Evolutionary conservation across 805 yeast genomes (phyloP), one percentile per base, ranked within the genome.

Genomic region (Cyberlindnera maclurae): DNA sequence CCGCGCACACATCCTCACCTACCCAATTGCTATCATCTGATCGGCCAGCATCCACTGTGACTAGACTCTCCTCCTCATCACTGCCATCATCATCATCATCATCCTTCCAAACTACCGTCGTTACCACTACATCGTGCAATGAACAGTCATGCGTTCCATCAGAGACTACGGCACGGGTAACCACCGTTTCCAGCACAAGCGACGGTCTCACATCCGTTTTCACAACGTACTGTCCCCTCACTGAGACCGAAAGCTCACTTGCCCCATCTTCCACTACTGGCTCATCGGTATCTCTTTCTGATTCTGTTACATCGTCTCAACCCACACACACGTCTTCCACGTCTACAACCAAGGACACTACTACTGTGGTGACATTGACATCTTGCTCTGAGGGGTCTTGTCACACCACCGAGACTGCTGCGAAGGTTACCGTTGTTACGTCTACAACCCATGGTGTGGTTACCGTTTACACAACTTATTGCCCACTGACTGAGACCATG

Each of bases 391-490:
- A 49, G 28, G 43, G 57, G 32, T 35, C 38, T 15, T 61, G 65
- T 37, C 43, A 55, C 28, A 56, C 61, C 12, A 37, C 45, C 5
- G 42, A 43, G 31, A 34, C 59, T 8, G 45, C 53, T 17, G 55
- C 60, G 15, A 32, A 41, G 5, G 38, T 57, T 12, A 56, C 64
- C 24, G 57, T 65, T 33, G 57, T 59, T 33, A 57, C 58, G 33
- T 49, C 49, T 40, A 64, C 70, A 24, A 46, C 54, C 27, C 13
- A 39, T 5, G 50, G 50, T 31, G 51, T 43, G 3, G 57, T 37
- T 32, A 70, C 70, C 12, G 52, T 52, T 15, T 71, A 61, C 58
- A 63, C 70, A 12, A 65, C 70, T 5, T 64, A 63, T 54, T 64
- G 69, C 44, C 70, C 71, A 29, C 41, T 57, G 27, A 50, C 58